Evolutionary conservation across 305 asterid species (phyloP).

Genomic region (Fraxinus greggii): DNA sequence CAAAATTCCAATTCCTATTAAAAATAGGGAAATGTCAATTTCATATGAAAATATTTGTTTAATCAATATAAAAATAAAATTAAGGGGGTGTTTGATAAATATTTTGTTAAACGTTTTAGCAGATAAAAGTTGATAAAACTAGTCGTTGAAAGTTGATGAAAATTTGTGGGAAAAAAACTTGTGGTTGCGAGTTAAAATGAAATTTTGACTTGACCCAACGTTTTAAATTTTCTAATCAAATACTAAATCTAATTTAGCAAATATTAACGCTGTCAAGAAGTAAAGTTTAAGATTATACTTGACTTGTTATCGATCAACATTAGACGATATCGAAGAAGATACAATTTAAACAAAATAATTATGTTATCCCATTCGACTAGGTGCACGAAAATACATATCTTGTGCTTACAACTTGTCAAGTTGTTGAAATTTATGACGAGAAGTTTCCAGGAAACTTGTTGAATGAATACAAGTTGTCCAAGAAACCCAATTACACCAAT

Average conservation of each 20-base stretch:
- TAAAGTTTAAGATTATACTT: background rate
- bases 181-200: too few species aligned
- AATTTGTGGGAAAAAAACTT: too few species aligned
- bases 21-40: too few species aligned
- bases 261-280: background rate
- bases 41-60: too few species aligned
- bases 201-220: background rate
- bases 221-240: too few species aligned
- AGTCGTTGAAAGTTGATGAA: too few species aligned
- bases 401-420: background rate
- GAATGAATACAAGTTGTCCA: background rate
- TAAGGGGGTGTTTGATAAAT: too few species aligned
- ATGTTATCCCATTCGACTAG: background rate
- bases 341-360: background rate
- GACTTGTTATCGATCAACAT: background rate
- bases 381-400: too few species aligned
- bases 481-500: background rate
- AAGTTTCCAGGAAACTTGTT: background rate
- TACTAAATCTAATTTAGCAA: background rate
- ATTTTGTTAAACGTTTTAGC: too few species aligned
- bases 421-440: background rate
- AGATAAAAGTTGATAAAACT: too few species aligned
- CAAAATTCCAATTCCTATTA: too few species aligned
- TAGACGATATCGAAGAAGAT: background rate
- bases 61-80: too few species aligned